Evolutionary conservation across 2,329 filamentous ascomycete species (phyloP).

Genomic region (Bipolaris bicolor): DNA sequence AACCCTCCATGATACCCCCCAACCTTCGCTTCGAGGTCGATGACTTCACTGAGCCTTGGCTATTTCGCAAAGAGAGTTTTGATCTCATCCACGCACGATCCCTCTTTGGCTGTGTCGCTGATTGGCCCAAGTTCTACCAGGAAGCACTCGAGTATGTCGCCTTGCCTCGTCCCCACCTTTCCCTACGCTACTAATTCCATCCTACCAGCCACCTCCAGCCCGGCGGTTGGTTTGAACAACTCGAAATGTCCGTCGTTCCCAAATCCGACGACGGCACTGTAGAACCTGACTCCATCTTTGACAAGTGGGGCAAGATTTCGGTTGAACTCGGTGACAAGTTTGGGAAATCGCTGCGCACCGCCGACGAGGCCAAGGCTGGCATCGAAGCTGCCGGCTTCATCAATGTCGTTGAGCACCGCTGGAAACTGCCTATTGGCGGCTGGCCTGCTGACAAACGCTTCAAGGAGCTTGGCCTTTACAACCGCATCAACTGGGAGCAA

Average conservation of each 20-base stretch:
- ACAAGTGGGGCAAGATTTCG: constrained; percentile 34
- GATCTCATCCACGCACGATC: constrained; percentile 32
- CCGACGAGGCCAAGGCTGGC: constrained; percentile 48
- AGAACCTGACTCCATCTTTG: constrained; percentile 24
- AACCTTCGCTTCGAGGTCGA: constrained; percentile 44
- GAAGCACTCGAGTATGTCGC: constrained; percentile 27
- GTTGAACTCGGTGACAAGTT: constrained; percentile 39
- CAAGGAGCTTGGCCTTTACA: constrained; percentile 57
- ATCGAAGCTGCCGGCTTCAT: constrained; percentile 61
- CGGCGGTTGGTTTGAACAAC: constrained; percentile 36
- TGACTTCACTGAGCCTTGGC: constrained; percentile 42
- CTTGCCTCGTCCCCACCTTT: neutral
- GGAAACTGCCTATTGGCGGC: constrained; percentile 41
- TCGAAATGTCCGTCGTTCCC: constrained; percentile 32
- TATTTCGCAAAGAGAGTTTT: constrained; percentile 30
- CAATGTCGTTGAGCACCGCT: constrained; percentile 56
- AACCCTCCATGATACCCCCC: constrained; percentile 43
- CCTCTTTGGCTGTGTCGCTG: constrained; percentile 27
- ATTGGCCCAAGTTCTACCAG: constrained; percentile 32
- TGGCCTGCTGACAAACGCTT: constrained; percentile 49
- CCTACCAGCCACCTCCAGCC: constrained; percentile 35
- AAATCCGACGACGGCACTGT: constrained; percentile 40
- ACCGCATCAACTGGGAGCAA: constrained; percentile 35
- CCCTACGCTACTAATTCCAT: neutral
- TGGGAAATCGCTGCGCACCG: constrained; percentile 47